A percentile compares a stretch with the other conserved stretches of the same genome.
Evolutionary conservation across 225 moss, liverwort and hornwort genomes (phyloP).

Genomic region (Straminergon stramineum): DNA sequence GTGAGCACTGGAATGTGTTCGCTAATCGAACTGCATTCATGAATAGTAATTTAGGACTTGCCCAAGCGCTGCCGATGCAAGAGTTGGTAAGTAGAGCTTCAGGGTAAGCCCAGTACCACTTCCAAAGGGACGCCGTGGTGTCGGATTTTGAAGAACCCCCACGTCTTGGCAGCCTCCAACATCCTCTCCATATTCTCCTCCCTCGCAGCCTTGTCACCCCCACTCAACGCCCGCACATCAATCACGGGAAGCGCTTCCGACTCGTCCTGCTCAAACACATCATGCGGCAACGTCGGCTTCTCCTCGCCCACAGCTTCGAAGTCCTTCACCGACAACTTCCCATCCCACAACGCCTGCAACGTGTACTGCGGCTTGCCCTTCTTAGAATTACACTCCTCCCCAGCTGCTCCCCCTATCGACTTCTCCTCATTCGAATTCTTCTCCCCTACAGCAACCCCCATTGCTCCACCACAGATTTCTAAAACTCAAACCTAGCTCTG

Average conservation of each 20-base stretch:
- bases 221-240: conserved; percentile 7
- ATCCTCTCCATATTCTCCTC: conserved; percentile 5
- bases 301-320: conserved; percentile 10
- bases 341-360: conserved; percentile 31
- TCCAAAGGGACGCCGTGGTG: conserved; percentile 44
- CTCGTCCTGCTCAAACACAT: conserved; percentile 21
- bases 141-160: conserved; percentile 63
- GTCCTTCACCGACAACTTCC: conserved; percentile 23
- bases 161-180: conserved; percentile 30
- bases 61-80: neutral
- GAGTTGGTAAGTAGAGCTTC: neutral
- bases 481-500: no score
- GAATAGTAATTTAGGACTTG: no score
- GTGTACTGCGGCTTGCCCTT: neutral
- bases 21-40: neutral
- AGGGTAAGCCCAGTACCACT: neutral
- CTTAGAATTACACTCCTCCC: neutral
- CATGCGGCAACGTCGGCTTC: conserved; percentile 4
- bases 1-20: neutral
- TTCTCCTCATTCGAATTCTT: neutral
- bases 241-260: conserved; percentile 19
- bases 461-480: neutral
- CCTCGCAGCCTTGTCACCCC: neutral
- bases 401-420: neutral
- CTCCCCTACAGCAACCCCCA: neutral